Percentiles rank a stretch among this genome's conserved stretches.
phyloP scores from a whole-genome alignment of 306 rosid species.

The Dalbergia cultrata region DNA sequence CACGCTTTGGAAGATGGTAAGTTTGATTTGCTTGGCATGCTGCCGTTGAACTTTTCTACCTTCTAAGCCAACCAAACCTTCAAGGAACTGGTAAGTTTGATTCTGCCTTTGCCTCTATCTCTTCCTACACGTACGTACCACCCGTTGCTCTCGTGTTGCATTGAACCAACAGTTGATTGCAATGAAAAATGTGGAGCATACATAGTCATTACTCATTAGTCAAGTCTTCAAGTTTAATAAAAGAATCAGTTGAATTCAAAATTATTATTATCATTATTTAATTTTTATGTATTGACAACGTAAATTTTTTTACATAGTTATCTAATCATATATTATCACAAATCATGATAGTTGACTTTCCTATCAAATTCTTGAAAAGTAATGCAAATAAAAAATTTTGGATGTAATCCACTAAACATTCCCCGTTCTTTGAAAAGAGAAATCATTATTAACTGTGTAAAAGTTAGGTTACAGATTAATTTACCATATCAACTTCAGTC shows the following conservation, averaged over 20 bases:
- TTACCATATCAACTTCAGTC: slow-evolving; percentile 46
- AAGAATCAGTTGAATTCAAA: no score
- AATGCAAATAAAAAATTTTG: no score
- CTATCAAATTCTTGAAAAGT: no score
- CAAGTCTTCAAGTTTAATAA: no score
- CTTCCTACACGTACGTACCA: neutral
- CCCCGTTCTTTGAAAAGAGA: slow-evolving; percentile 1
- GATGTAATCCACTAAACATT: neutral
- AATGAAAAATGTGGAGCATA: neutral
- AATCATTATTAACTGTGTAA: neutral
- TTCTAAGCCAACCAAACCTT: neutral
- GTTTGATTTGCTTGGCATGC: neutral
- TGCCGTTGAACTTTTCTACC: slow-evolving; percentile 14
- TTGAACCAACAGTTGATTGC: neutral
- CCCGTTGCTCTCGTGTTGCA: neutral
- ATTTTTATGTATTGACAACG: no score
- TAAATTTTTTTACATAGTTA: no score
- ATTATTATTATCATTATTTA: no score
- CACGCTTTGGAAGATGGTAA: neutral
- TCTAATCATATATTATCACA: no score
- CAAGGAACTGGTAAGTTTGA: neutral
- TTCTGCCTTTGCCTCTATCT: neutral
- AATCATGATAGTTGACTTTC: no score
- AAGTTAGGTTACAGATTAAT: slow-evolving; percentile 13
- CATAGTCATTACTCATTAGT: neutral